These are phyloP conservation scores for Musa troglodytarum DNA, from an alignment of 176 grass and related monocot species.

Conservation along the genomic window DNA sequence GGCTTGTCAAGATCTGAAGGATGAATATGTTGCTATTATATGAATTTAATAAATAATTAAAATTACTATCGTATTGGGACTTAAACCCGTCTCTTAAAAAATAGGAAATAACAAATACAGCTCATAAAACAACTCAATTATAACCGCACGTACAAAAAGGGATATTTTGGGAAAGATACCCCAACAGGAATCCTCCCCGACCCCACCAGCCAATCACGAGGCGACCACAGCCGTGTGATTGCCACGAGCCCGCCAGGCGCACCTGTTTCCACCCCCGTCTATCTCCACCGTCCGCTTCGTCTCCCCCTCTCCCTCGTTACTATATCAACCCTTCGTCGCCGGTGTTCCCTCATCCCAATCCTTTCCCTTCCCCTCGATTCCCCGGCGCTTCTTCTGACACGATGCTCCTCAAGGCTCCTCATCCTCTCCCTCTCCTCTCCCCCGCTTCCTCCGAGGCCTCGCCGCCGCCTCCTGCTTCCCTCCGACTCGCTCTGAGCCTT, in stretches of 20 bases:
- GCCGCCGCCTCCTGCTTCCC: conserved; percentile 2
- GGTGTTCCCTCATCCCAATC: conserved; percentile 16
- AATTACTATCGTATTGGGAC: too few relatives aligned
- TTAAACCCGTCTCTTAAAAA: too few relatives aligned
- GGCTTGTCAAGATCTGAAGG: too few relatives aligned
- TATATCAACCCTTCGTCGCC: not conserved
- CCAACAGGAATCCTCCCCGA: too few relatives aligned
- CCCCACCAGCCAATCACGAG: too few relatives aligned
- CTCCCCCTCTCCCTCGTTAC: not conserved
- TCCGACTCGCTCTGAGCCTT: not conserved
- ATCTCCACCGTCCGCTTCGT: conserved; percentile 29
- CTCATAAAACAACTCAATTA: too few relatives aligned
- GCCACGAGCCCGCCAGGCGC: conserved; percentile 54
- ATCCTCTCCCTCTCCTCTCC: not conserved
- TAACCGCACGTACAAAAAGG: too few relatives aligned
- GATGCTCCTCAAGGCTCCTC: conserved; percentile 32
- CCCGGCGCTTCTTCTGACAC: not conserved
- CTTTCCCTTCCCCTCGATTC: conserved; percentile 20
- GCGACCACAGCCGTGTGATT: not conserved
- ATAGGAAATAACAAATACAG: too few relatives aligned
- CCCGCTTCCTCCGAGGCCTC: conserved; percentile 1
- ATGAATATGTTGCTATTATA: too few relatives aligned
- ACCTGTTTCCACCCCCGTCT: rapidly evolving
- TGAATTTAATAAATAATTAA: too few relatives aligned
- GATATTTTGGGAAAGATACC: too few relatives aligned